Base-by-base conservation (phyloP, 192 early-diverging fungal species). In the Linnemannia schmuckeri region DNA sequence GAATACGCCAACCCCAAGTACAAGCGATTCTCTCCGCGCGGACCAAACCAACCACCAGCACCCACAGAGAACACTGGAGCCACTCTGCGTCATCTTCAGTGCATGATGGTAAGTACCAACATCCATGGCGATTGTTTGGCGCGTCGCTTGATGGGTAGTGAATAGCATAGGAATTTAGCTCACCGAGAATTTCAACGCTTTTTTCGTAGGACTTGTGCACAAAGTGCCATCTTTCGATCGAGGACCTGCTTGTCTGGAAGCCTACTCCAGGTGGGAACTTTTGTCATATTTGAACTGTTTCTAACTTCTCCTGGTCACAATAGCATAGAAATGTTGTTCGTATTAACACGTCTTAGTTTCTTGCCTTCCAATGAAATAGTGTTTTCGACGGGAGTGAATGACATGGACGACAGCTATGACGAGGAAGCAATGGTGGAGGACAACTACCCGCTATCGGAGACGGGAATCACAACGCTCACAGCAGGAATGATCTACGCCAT, bases 371-470 rank as follows among this genome's bases (percentile, higher is more conserved):
- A 37, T n/a, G 3, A 3, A 24, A 55, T 52, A 85, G 84, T 86
- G 27, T 87, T 87, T 46, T 81, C 79, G 10, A 81, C 85, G 49
- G 79, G 79, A 38, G 72, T 42, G 20, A 66, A 87, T 73, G 85
- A 87, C 6, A 57, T 78, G 40, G 85, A 81, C 27, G 85, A 87
- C 37, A 81, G 76, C 66, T 81, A 78, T 47, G 79, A 87, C 17
- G 85, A 87, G 20, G 85, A 87, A 24, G 79, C 79, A n/a, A 35
- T 87, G 37, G n/a, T 81, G 2, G 85, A 87, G 49, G 85, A 87
- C 63, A 81, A 87, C 72, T 87, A 81, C 35, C 85, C 85, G 37
- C 44, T 87, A 17, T 81, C 85, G 17, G 85, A 87, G 49, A 81
- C 79, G 10, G 85, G 85, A 66, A 81, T 87, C 66, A 81, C 85